Evolutionary conservation across 345 rosid genomes (phyloP).

Genomic region (Citrus maxima): DNA sequence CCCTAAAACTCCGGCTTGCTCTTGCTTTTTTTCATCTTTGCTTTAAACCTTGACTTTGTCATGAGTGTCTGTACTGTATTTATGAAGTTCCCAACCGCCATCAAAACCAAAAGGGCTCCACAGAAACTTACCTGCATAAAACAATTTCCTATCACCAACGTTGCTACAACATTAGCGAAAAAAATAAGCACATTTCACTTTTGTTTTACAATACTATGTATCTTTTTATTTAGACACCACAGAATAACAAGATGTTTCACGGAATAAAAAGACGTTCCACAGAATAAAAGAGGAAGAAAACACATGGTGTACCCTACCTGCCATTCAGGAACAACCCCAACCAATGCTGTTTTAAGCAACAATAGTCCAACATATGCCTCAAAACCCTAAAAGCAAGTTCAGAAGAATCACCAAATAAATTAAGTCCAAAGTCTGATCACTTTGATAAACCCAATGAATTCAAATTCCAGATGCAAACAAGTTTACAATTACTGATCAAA

Average conservation of each 20-base stretch:
- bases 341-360: conserved; percentile 75
- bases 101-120: conserved; percentile 77
- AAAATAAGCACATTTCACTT: not conserved
- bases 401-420: conserved; percentile 11
- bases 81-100: conserved; percentile 91
- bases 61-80: conserved; percentile 78
- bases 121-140: conserved; percentile 73
- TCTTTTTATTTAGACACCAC: not conserved
- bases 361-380: conserved; percentile 91
- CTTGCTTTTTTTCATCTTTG: conserved; percentile 92
- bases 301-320: conserved; percentile 48
- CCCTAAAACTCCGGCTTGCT: conserved; percentile 69
- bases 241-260: not conserved
- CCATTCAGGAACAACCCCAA: conserved; percentile 80
- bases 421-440: not conserved
- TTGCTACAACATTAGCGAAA: not conserved
- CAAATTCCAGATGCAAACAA: not conserved
- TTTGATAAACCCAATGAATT: not conserved
- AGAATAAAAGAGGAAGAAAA: not conserved
- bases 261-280: not conserved
- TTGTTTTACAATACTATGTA: not conserved
- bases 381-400: conserved; percentile 56
- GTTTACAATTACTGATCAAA: not conserved
- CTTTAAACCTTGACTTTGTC: conserved; percentile 89
- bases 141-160: not conserved